phyloP scores from a whole-genome alignment of 257 asterid species.

The Primulina tabacum region DNA sequence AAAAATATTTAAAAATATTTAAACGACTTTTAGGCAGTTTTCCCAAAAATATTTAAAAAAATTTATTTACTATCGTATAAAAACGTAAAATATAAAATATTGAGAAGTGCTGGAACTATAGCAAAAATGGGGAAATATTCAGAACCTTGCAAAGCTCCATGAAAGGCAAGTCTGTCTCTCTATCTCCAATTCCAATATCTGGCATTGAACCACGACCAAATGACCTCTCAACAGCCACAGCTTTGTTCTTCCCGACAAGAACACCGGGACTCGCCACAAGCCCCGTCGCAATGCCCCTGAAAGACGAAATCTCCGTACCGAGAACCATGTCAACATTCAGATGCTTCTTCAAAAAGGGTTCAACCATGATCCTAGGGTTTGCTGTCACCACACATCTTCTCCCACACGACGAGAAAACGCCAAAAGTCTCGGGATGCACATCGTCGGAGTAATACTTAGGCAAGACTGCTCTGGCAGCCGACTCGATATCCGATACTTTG shows the following conservation, averaged over 20 bases:
- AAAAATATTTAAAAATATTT: too few species aligned
- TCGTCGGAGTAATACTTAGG: conserved; percentile 31
- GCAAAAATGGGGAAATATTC: not conserved
- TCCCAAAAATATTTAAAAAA: too few species aligned
- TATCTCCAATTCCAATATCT: conserved; percentile 35
- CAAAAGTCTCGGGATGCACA: conserved; percentile 35
- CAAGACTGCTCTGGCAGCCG: conserved; percentile 28
- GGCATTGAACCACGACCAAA: conserved; percentile 16
- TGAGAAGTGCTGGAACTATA: too few species aligned
- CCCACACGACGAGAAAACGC: conserved; percentile 30
- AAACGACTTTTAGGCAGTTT: too few species aligned
- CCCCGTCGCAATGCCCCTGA: conserved; percentile 38
- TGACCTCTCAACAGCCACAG: conserved; percentile 21
- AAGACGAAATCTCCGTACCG: conserved; percentile 36
- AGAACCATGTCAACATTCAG: conserved; percentile 29
- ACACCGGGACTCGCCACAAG: conserved; percentile 26
- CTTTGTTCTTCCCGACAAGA: conserved; percentile 34
- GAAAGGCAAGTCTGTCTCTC: conserved; percentile 28
- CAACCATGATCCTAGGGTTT: conserved; percentile 34
- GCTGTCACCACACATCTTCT: conserved; percentile 33
- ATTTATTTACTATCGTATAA: too few species aligned
- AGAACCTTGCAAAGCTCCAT: conserved; percentile 34
- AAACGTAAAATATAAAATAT: too few species aligned
- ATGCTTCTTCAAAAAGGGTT: conserved; percentile 29
- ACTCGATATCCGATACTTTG: conserved; percentile 26